Conservation (phyloP, 768 basidiomycete species). For the Leccinum boreale region DNA sequence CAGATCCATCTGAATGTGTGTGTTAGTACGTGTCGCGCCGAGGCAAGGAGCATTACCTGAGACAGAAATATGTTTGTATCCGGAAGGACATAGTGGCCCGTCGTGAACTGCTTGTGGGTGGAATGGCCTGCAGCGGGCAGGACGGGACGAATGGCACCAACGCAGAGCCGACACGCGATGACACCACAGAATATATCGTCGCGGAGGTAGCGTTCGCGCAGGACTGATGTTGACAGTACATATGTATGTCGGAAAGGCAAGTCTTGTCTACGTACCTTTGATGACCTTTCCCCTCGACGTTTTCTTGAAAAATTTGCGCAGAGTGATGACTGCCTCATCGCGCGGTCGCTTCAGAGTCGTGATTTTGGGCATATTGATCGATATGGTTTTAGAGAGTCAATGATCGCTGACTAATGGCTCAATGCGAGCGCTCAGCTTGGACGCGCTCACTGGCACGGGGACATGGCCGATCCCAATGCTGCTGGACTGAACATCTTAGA, state of each 20-base stretch:
- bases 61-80: constrained; percentile 95
- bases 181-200: constrained; percentile 91
- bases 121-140: constrained; percentile 61
- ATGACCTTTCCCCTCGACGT: constrained; percentile 91
- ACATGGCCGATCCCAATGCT: too few species aligned
- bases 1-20: constrained; percentile 77
- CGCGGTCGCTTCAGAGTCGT: constrained; percentile 69
- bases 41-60: constrained; percentile 45
- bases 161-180: constrained; percentile 62
- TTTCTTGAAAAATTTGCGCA: constrained; percentile 95
- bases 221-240: constrained; percentile 45
- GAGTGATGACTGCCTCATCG: constrained; percentile 70
- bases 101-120: constrained; percentile 52
- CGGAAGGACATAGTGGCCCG: constrained; percentile 81
- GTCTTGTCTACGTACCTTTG: constrained; percentile 56
- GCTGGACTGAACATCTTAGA: too few species aligned
- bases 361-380: constrained; percentile 50
- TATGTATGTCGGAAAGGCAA: neutral
- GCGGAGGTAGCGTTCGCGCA: constrained; percentile 91
- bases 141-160: constrained; percentile 34
- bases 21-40: constrained; percentile 1
- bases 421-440: too few species aligned
- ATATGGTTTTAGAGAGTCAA: too few species aligned
- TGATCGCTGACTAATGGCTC: too few species aligned
- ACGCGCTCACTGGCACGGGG: too few species aligned